Evolutionary conservation across 495 filamentous ascomycete species (phyloP).

Genomic region (Choiromyces venosus): DNA sequence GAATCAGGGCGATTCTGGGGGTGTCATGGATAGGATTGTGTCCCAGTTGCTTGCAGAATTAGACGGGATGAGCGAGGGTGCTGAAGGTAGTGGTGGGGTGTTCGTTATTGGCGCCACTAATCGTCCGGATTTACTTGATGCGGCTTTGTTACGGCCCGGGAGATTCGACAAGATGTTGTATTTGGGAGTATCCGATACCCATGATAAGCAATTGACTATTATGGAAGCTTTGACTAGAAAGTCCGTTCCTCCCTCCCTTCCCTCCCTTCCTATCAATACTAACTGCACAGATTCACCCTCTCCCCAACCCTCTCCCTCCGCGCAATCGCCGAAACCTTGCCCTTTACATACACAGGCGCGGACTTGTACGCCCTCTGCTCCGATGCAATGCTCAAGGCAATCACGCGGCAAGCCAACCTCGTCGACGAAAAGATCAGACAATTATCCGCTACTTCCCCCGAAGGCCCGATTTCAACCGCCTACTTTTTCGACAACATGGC

Average conservation of each 20-base stretch:
- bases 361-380: conserved; percentile 96
- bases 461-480: conserved; percentile 67
- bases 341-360: conserved; percentile 94
- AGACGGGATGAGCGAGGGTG: conserved; percentile 93
- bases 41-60: conserved; percentile 90
- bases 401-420: conserved; percentile 77
- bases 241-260: conserved; percentile 49
- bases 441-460: conserved; percentile 42
- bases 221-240: conserved; percentile 91
- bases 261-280: conserved; percentile 16
- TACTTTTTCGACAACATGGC: conserved; percentile 94
- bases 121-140: conserved; percentile 86
- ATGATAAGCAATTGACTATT: conserved; percentile 91
- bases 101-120: conserved; percentile 98
- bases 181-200: conserved; percentile 89
- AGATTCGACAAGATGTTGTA: conserved; percentile 99
- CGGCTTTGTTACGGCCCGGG: conserved; percentile 81
- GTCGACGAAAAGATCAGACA: conserved; percentile 76
- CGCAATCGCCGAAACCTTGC: conserved; percentile 67
- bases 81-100: conserved; percentile 74
- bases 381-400: conserved; percentile 97
- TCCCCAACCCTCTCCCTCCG: conserved; percentile 67
- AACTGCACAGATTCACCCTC: conserved; percentile 64
- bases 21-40: conserved; percentile 98
- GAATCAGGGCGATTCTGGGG: conserved; percentile 95